A percentile compares a stretch with the other conserved stretches of the same genome.
These are phyloP conservation scores for Cordia subcordata DNA, from an alignment of 257 asterid genomes.

Conservation along the genomic window DNA sequence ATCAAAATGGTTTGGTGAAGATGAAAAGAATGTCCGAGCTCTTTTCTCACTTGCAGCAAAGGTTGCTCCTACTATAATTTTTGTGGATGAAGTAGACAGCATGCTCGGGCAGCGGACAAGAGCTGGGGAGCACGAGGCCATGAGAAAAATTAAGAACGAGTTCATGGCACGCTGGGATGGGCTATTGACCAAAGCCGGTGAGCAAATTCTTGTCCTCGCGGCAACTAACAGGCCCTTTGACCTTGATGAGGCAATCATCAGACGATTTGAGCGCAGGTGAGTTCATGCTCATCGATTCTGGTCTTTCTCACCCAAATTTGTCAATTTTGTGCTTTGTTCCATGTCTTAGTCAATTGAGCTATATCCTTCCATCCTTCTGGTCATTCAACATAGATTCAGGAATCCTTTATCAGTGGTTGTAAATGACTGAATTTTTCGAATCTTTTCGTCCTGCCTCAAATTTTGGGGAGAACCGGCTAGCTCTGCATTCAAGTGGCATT, in stretches of 20 bases:
- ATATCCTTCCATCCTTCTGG: too few species aligned
- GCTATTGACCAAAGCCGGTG: slow-evolving; percentile 79
- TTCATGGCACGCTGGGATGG: slow-evolving; percentile 99
- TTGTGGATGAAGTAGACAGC: slow-evolving; percentile 98
- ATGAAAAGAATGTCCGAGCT: slow-evolving; percentile 92
- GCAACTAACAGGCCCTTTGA: slow-evolving; percentile 98
- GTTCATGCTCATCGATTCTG: not conserved
- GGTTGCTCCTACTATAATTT: slow-evolving; percentile 89
- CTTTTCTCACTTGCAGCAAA: slow-evolving; percentile 96
- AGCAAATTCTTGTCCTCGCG: slow-evolving; percentile 94
- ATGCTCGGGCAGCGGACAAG: slow-evolving; percentile 97
- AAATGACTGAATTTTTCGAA: too few species aligned
- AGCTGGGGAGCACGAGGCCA: slow-evolving; percentile 97
- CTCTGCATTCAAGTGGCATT: too few species aligned
- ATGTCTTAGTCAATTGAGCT: too few species aligned
- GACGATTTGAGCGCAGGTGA: slow-evolving; percentile 98
- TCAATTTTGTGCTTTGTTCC: too few species aligned
- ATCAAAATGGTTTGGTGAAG: slow-evolving; percentile 99
- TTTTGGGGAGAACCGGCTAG: too few species aligned
- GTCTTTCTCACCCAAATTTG: too few species aligned
- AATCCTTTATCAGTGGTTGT: too few species aligned
- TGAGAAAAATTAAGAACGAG: slow-evolving; percentile 93
- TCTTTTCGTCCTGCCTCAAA: too few species aligned
- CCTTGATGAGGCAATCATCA: slow-evolving; percentile 97
- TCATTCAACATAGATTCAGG: too few species aligned